Evolutionary conservation across 2,329 filamentous ascomycete species (phyloP), one percentile per base, ranked within the genome.

Genomic region (Fusarium metavorans): DNA sequence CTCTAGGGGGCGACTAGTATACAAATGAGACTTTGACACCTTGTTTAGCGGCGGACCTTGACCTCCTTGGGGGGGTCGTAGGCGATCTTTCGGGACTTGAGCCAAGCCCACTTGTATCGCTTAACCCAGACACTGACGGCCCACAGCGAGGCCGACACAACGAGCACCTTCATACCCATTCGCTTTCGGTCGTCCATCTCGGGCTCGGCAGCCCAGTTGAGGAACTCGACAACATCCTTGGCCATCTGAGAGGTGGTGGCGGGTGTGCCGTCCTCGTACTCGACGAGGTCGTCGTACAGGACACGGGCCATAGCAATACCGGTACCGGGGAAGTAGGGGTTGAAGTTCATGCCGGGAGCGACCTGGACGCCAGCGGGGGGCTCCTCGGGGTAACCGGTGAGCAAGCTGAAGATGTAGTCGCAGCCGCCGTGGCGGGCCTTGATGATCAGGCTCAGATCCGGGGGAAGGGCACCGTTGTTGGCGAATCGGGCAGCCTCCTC

Each of bases 111-210:
- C 92, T 98, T 99, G 92, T 99, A 99, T 88, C 95, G 92, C 94
- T 99, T 99, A 77, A 98, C 93, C 95, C 95, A 99, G 80, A 99
- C 91, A 84, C 94, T 97, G 81, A 98, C 81, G 67, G 94, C 95
- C 83, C 95, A 93, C 74, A 99, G 88, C 72, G 92, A 91, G 72
- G 93, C 89, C 65, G 92, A 91, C 77, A 98, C 91, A 77, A 93
- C 92, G 79, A 99, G 85, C 64, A 97, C 94, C 92, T 99, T 98
- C 91, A 97, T 92, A 81, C 97, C 97, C 97, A 98, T 99, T 89
- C 95, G 97, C 94, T 99, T 99, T 83, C 97, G 94, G 84, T 98
- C 93, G 83, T 99, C 97, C 95, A 98, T 98, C 90, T 99, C 97
- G 58, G 97, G 97, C 89, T 99, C 97, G 68, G 97, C 95, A 64